These are phyloP conservation scores for Musa troglodytarum DNA, from an alignment of 176 grass and related monocot genomes.

Conservation along the genomic window DNA sequence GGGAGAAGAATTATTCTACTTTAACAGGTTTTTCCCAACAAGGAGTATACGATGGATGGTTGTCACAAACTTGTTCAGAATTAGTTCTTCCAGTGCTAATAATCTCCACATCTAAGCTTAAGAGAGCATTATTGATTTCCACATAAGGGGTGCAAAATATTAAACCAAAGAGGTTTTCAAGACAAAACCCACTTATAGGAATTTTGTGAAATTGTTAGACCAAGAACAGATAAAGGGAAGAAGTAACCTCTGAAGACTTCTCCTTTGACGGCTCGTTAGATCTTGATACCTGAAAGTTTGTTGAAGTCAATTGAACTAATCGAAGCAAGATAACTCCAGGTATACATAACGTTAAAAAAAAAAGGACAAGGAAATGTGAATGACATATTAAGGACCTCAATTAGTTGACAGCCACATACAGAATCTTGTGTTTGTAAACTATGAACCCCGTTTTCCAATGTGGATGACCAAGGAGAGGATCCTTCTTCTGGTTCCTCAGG, in stretches of 20 bases:
- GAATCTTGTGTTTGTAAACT: conserved; percentile 41
- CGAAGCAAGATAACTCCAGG: not conserved
- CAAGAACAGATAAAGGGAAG: not conserved
- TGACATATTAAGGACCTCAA: not conserved
- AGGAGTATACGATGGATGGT: no score
- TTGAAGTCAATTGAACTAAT: not conserved
- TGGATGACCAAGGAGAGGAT: conserved; percentile 50
- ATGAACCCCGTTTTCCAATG: conserved; percentile 42
- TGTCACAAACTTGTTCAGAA: no score
- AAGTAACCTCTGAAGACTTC: not conserved
- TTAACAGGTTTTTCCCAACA: no score
- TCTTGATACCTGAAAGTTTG: conserved; percentile 4
- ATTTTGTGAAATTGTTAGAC: not conserved
- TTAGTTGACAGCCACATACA: conserved; percentile 38
- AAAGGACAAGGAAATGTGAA: not conserved
- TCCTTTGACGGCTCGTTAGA: not conserved
- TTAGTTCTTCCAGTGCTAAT: no score
- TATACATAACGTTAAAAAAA: not conserved
- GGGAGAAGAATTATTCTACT: no score
- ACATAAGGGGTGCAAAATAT: no score
- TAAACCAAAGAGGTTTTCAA: no score
- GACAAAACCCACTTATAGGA: not conserved
- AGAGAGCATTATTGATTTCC: no score
- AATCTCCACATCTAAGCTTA: no score
- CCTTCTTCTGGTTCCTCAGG: conserved; percentile 82